Evolutionary conservation across 352 stramenopile species (phyloP).

Genomic region (Lagenidium giganteum): DNA sequence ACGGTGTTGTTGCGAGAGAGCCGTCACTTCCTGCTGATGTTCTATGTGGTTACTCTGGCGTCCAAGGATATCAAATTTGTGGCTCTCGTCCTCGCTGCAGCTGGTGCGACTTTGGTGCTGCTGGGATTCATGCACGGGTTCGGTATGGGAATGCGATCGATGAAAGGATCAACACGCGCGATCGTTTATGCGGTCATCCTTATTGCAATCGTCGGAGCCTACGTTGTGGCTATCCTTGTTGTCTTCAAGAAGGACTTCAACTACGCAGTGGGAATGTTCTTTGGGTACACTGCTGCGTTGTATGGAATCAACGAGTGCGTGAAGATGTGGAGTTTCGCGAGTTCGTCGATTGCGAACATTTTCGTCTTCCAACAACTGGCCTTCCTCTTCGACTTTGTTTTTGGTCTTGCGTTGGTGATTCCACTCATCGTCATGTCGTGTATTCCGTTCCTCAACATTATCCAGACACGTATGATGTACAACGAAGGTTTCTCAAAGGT

Average conservation of each 20-base stretch:
- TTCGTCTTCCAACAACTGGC: constrained; percentile 64
- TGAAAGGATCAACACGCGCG: constrained; percentile 35
- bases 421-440: constrained; percentile 61
- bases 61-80: constrained; percentile 46
- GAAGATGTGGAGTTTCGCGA: constrained; percentile 61
- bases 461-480: constrained; percentile 86
- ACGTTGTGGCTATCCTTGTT: constrained; percentile 44
- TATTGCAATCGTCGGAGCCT: constrained; percentile 21
- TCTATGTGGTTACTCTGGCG: constrained; percentile 58
- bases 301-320: constrained; percentile 76
- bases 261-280: constrained; percentile 50
- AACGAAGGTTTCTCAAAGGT: constrained; percentile 81
- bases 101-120: constrained; percentile 40
- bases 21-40: constrained; percentile 73
- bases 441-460: constrained; percentile 74
- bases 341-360: constrained; percentile 48
- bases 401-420: constrained; percentile 56
- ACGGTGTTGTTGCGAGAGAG: constrained; percentile 69
- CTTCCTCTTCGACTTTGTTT: constrained; percentile 81
- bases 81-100: constrained; percentile 36
- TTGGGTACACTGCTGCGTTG: constrained; percentile 51
- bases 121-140: constrained; percentile 38
- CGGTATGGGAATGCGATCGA: constrained; percentile 39
- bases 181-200: constrained; percentile 36
- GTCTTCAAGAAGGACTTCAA: constrained; percentile 31